phyloP scores from a whole-genome alignment of 2,329 filamentous ascomycete species.

The Capronia epimyces region DNA sequence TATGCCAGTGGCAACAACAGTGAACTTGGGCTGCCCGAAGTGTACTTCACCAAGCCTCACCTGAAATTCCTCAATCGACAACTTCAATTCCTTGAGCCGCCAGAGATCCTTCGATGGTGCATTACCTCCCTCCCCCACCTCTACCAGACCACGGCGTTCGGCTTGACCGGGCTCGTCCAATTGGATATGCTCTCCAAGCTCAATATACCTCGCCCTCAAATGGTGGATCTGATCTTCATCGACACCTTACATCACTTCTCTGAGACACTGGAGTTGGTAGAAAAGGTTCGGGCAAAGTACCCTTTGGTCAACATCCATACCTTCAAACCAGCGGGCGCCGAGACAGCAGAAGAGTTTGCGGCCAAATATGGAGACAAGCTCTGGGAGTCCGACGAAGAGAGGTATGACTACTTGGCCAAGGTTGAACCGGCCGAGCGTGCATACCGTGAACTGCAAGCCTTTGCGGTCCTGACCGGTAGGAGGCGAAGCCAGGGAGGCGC shows the following conservation, averaged over 20 bases:
- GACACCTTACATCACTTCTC: slow-evolving; percentile 78
- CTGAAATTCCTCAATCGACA: slow-evolving; percentile 86
- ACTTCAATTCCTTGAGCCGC: slow-evolving; percentile 77
- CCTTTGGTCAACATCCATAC: slow-evolving; percentile 75
- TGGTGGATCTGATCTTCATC: slow-evolving; percentile 62
- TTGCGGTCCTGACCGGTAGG: slow-evolving; percentile 86
- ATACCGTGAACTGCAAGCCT: slow-evolving; percentile 79
- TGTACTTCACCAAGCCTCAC: slow-evolving; percentile 82
- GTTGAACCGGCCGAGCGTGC: slow-evolving; percentile 92
- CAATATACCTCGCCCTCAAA: slow-evolving; percentile 44
- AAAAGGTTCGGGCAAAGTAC: slow-evolving; percentile 70
- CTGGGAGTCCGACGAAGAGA: slow-evolving; percentile 78
- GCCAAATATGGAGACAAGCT: slow-evolving; percentile 72
- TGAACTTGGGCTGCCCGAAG: slow-evolving; percentile 60
- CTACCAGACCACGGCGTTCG: slow-evolving; percentile 80
- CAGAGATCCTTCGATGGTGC: slow-evolving; percentile 89
- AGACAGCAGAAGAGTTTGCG: slow-evolving; percentile 72
- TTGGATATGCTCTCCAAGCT: slow-evolving; percentile 62
- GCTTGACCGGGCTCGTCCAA: slow-evolving; percentile 72
- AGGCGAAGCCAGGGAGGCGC: slow-evolving; percentile 88
- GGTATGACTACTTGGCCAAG: slow-evolving; percentile 97
- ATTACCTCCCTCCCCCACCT: slow-evolving; percentile 84
- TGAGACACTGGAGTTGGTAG: slow-evolving; percentile 68
- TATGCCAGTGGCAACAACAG: slow-evolving; percentile 69
- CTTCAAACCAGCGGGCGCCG: slow-evolving; percentile 76